phyloP scores from a whole-genome alignment of 2,329 filamentous ascomycete species.

The Magnaporthiopsis incrustans region DNA sequence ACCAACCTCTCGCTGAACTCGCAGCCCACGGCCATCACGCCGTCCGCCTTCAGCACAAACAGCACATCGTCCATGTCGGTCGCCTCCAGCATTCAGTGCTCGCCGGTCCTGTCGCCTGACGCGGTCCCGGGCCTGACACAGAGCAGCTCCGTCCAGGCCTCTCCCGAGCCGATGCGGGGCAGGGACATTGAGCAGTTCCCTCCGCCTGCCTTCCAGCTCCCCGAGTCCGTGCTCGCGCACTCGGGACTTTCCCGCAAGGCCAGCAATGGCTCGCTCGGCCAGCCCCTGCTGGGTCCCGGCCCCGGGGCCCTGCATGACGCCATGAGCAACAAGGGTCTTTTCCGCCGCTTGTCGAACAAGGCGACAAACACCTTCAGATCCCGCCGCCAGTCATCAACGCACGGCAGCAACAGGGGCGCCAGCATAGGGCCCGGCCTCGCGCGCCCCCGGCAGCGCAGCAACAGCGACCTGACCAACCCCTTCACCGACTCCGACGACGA shows the following conservation, averaged over 20 bases:
- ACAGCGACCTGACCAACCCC: constrained; percentile 37
- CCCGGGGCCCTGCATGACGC: constrained; percentile 48
- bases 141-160: constrained; percentile 57
- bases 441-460: constrained; percentile 35
- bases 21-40: constrained; percentile 32
- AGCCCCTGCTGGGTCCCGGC: constrained; percentile 42
- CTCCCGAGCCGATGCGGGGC: constrained; percentile 54
- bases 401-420: constrained; percentile 70
- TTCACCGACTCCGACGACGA: constrained; percentile 34
- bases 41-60: constrained; percentile 43
- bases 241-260: constrained; percentile 42
- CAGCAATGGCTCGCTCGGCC: constrained; percentile 55
- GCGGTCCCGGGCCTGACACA: constrained; percentile 40
- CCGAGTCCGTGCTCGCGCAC: constrained; percentile 52
- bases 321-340: constrained; percentile 47
- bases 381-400: constrained; percentile 69
- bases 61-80: constrained; percentile 33
- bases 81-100: constrained; percentile 47
- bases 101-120: constrained; percentile 50
- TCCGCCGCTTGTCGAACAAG: constrained; percentile 76
- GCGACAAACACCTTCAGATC: constrained; percentile 56
- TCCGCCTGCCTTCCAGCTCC: constrained; percentile 57
- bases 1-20: constrained; percentile 33
- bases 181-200: constrained; percentile 43
- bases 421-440: constrained; percentile 79